A percentile compares a stretch with the other conserved stretches of the same genome.
Evolutionary conservation across 768 basidiomycete species (phyloP).

Genomic region (Hypsizygus marmoreus): DNA sequence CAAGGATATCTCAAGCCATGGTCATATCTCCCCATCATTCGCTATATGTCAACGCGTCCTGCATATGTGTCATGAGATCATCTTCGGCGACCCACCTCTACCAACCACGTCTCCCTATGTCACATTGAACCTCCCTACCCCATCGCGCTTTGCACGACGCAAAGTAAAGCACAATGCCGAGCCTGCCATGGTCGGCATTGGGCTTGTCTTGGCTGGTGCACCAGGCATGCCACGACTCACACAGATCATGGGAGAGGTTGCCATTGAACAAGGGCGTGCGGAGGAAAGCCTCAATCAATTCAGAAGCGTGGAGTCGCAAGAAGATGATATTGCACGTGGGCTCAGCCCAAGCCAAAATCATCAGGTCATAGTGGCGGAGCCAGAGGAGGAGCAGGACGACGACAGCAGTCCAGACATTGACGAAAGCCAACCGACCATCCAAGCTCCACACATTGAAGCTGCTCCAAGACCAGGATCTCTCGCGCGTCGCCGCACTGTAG

Average conservation of each 20-base stretch:
- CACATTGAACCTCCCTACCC: constrained; percentile 49
- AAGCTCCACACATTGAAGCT: constrained; percentile 14
- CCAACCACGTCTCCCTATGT: constrained; percentile 70
- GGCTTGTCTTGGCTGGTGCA: constrained; percentile 73
- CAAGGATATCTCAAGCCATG: constrained; percentile 66
- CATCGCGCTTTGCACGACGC: constrained; percentile 50
- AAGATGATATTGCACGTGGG: constrained; percentile 42
- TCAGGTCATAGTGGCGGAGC: constrained; percentile 20
- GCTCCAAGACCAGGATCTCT: constrained; percentile 22
- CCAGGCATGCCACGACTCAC: constrained; percentile 78
- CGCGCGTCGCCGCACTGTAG: constrained; percentile 50
- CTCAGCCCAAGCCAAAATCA: constrained; percentile 18
- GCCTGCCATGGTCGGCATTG: constrained; percentile 84
- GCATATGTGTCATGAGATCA: constrained; percentile 93
- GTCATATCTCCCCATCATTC: constrained; percentile 76
- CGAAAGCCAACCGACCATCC: constrained; percentile 23
- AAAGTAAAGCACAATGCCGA: constrained; percentile 74
- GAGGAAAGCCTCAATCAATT: constrained; percentile 58
- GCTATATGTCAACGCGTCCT: constrained; percentile 89
- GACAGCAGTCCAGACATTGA: constrained; percentile 38
- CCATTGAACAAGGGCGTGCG: constrained; percentile 85
- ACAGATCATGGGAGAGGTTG: constrained; percentile 76
- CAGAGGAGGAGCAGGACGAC: constrained; percentile 48
- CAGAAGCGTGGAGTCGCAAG: constrained; percentile 49
- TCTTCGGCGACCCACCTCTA: constrained; percentile 84